A percentile compares a stretch with the other conserved stretches of the same genome.
These are phyloP conservation scores for Coemansia sp. DNA, from an alignment of 192 early-diverging fungal genomes.

Conservation along the genomic window DNA sequence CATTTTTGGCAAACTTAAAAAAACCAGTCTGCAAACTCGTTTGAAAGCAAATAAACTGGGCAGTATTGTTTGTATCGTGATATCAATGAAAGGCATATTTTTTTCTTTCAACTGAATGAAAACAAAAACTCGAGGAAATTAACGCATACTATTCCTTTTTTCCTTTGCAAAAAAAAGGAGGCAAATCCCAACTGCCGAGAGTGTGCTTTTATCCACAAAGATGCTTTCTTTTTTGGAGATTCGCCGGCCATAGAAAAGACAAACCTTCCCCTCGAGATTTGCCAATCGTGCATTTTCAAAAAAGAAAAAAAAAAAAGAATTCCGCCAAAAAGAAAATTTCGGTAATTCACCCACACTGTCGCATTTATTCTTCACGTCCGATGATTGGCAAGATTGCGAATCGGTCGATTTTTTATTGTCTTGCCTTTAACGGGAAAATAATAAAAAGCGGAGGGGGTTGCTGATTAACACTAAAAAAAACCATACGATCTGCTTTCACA, in stretches of 20 bases:
- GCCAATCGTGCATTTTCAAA: not conserved
- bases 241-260: not conserved
- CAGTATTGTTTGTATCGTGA: not conserved
- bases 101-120: not conserved
- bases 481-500: no score
- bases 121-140: not conserved
- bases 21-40: not conserved
- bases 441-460: no score
- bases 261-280: not conserved
- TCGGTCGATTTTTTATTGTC: no score
- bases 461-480: no score
- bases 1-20: not conserved
- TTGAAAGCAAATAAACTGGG: not conserved
- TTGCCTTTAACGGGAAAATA: no score
- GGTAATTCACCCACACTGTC: no score
- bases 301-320: conserved; percentile 1
- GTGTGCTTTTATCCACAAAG: not conserved
- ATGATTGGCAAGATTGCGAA: conserved; percentile 4
- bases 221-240: not conserved
- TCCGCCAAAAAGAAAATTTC: no score
- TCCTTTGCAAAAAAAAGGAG: not conserved
- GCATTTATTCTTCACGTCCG: not conserved
- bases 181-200: not conserved
- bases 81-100: not conserved
- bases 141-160: not conserved